Evolutionary conservation across 768 basidiomycete species (phyloP).

Genomic region (Trametes cubensis): DNA sequence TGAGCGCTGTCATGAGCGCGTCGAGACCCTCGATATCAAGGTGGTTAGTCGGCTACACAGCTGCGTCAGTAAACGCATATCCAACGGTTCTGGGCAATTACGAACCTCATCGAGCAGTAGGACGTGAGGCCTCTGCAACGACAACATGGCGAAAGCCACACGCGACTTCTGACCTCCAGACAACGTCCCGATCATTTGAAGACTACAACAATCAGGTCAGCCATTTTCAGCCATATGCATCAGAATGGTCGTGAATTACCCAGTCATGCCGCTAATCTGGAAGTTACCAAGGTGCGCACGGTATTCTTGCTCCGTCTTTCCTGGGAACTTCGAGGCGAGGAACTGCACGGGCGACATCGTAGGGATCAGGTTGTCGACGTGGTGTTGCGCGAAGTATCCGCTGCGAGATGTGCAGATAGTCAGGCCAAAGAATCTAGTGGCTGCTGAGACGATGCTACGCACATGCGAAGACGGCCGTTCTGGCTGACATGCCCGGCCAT

Average conservation of each 20-base stretch:
- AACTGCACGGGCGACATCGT: slow-evolving; percentile 92
- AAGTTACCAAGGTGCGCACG: slow-evolving; percentile 94
- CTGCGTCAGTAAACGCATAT: neutral
- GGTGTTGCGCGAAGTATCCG: slow-evolving; percentile 93
- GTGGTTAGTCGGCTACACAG: slow-evolving; percentile 82
- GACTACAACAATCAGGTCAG: slow-evolving; percentile 38
- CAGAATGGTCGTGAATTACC: slow-evolving; percentile 45
- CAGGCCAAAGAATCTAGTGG: neutral
- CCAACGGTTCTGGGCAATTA: too few species aligned
- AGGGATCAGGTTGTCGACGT: slow-evolving; percentile 88
- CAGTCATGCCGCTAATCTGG: slow-evolving; percentile 95
- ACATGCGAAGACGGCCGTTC: slow-evolving; percentile 92
- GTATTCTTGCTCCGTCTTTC: slow-evolving; percentile 95
- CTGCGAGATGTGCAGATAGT: slow-evolving; percentile 41
- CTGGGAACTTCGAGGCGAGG: slow-evolving; percentile 89
- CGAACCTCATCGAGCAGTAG: slow-evolving; percentile 90
- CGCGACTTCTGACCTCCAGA: slow-evolving; percentile 96
- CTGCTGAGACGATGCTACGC: slow-evolving; percentile 30
- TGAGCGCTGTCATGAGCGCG: slow-evolving; percentile 84
- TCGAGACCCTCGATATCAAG: slow-evolving; percentile 98
- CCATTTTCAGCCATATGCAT: neutral
- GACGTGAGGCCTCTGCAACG: slow-evolving; percentile 88
- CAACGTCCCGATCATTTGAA: slow-evolving; percentile 89
- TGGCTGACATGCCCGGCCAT: slow-evolving; percentile 79
- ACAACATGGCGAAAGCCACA: slow-evolving; percentile 88